Base-by-base conservation (phyloP, 495 filamentous ascomycete species). In the Podospora pseudocomata region DNA sequence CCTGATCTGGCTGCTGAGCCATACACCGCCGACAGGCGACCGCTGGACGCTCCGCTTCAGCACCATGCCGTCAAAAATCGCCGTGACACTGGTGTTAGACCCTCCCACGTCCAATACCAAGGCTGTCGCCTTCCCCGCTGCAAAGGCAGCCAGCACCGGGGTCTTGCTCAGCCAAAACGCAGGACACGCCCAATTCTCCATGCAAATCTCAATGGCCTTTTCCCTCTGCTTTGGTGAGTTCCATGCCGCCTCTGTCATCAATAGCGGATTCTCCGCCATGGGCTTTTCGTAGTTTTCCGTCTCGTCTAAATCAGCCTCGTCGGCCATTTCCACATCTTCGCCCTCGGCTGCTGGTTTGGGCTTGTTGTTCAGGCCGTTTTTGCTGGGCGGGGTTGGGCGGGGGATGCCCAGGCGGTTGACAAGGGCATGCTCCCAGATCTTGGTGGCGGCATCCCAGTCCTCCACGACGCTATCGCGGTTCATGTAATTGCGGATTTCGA, bases 161-260 rank as follows among this genome's bases (percentile, higher is more conserved):
- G 84, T 86, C 67, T 79, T 70, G 64, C 90, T 91, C 63, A 97
- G 83, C 84, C 93, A 99, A 80, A 96, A 98, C 4, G 95, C 95
- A 16, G 95, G 95, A 53, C 87, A 88, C 18, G 93, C 94, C 90
- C 94, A 99, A 70, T 87, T 90, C 83, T 99, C 95, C 88, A 99
- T 97, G 32, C 90, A 92, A 65, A 97, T 87, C 79, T 99, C 96
- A 71, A 97, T 92, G 5, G 89, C 88, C 83, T 92, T 94, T 78
- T 99, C 95, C 53, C 95, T 85, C 67, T 90, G 87, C 79, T 97
- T 98, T 18, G 86, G 77, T 23, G 90, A 82, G 76, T 96, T 98
- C 94, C 94, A 97, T 30, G 91, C 90, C 23, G 92, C 90, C 81
- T 99, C 95, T 4, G 91, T 96, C 89, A 98, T 92, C 55, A 99